Evolutionary conservation across 331 rosid genomes (phyloP).

Genomic region (Saraca asoca): DNA sequence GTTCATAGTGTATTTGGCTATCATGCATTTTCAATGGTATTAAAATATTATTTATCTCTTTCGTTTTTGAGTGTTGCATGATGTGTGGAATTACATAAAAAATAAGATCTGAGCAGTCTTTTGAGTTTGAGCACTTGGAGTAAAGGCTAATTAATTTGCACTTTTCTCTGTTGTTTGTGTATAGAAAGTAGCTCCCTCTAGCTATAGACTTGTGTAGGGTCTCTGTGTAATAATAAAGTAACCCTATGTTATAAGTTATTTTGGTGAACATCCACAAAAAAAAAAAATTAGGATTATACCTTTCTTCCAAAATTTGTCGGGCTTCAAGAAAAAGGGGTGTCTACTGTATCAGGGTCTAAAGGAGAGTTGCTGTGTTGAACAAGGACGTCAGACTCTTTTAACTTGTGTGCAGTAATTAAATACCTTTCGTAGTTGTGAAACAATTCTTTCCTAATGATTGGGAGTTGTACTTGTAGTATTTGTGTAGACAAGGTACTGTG

Average conservation of each 20-base stretch:
- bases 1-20: background rate
- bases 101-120: background rate
- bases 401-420: constrained; percentile 23
- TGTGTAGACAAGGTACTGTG: background rate
- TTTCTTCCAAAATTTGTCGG: constrained; percentile 29
- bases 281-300: background rate
- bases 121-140: background rate
- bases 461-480: constrained; percentile 10
- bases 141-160: background rate
- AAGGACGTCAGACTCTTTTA: constrained; percentile 33
- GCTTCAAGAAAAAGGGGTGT: constrained; percentile 21
- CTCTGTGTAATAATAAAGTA: constrained; percentile 34
- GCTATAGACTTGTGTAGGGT: constrained; percentile 30
- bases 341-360: constrained; percentile 32
- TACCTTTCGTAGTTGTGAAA: constrained; percentile 25
- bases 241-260: constrained; percentile 9
- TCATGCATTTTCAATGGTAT: background rate
- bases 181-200: constrained; percentile 29
- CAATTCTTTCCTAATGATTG: constrained; percentile 34
- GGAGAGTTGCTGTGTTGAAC: constrained; percentile 5
- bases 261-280: constrained; percentile 15
- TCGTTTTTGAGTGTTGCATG: background rate
- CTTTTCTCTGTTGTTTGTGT: constrained; percentile 14
- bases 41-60: background rate
- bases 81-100: too few relatives aligned